Evolutionary conservation across 1,139 yeast genomes (phyloP).

Genomic region (Candida buenavistaensis): DNA sequence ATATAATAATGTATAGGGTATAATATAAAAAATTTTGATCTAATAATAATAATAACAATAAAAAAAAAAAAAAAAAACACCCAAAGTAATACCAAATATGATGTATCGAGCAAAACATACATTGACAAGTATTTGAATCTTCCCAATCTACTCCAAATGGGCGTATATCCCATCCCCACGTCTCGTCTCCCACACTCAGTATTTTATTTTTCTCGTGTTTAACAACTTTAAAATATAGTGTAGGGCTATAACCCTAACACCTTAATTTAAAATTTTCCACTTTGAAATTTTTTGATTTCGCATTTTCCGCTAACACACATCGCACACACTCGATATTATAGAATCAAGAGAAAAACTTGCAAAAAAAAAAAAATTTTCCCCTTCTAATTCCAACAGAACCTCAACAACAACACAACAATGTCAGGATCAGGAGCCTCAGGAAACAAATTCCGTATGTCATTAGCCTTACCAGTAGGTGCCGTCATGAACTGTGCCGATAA

Average conservation of each 20-base stretch:
- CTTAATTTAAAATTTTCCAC: background rate
- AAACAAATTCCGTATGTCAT: conserved; percentile 99
- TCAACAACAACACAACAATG: conserved; percentile 39
- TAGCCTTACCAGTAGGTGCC: conserved; percentile 99
- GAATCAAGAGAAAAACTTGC: background rate
- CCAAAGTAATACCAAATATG: too few relatives aligned
- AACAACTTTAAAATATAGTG: too few relatives aligned
- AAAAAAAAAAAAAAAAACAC: background rate
- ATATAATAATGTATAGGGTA: conserved; percentile 8
- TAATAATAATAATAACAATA: background rate
- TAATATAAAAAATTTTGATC: too few relatives aligned
- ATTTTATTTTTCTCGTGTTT: too few relatives aligned
- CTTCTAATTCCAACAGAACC: background rate
- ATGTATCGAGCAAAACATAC: too few relatives aligned
- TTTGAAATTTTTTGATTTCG: background rate
- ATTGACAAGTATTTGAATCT: too few relatives aligned
- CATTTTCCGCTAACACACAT: too few relatives aligned
- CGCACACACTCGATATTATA: too few relatives aligned
- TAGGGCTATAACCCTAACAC: conserved; percentile 5
- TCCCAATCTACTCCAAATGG: too few relatives aligned
- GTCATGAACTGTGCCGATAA: conserved; percentile 99
- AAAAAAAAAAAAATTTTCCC: background rate
- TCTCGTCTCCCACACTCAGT: too few relatives aligned
- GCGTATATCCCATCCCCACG: too few relatives aligned
- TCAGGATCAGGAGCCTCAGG: conserved; percentile 97